Evolutionary conservation across 305 asterid species (phyloP).

Genomic region (Solanum aculeatissimum): DNA sequence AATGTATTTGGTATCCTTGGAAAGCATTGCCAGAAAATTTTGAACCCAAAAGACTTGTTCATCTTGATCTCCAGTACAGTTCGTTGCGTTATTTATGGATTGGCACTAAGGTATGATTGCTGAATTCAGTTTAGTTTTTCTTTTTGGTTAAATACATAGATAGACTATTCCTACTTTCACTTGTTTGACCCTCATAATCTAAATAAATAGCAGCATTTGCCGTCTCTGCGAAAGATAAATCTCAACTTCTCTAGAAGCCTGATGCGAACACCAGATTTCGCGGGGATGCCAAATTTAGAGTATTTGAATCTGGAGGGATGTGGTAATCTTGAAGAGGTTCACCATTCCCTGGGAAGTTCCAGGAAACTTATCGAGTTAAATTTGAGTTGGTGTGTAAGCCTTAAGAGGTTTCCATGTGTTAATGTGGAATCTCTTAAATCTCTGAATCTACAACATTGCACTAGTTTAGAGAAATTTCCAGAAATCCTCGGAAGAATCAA

Average conservation of each 20-base stretch:
- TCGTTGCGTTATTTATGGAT: background rate
- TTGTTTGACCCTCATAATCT: background rate
- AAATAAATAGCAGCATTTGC: background rate
- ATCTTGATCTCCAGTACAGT: background rate
- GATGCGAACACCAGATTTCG: background rate
- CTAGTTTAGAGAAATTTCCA: background rate
- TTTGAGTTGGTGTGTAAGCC: background rate
- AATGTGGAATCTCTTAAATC: background rate
- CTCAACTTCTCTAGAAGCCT: background rate
- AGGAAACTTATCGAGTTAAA: background rate
- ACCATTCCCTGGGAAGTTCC: background rate
- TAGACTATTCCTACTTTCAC: background rate
- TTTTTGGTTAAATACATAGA: background rate
- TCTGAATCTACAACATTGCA: background rate
- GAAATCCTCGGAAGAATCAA: background rate
- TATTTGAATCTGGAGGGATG: background rate
- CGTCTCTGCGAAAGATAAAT: background rate
- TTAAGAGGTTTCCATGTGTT: background rate
- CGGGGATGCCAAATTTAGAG: background rate
- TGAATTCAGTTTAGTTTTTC: background rate
- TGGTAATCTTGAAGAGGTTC: background rate
- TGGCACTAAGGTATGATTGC: background rate
- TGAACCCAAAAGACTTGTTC: background rate
- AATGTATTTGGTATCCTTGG: background rate
- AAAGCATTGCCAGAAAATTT: background rate